Evolutionary conservation across 2,329 filamentous ascomycete species (phyloP).

Genomic region (Lachnellula hyalina): DNA sequence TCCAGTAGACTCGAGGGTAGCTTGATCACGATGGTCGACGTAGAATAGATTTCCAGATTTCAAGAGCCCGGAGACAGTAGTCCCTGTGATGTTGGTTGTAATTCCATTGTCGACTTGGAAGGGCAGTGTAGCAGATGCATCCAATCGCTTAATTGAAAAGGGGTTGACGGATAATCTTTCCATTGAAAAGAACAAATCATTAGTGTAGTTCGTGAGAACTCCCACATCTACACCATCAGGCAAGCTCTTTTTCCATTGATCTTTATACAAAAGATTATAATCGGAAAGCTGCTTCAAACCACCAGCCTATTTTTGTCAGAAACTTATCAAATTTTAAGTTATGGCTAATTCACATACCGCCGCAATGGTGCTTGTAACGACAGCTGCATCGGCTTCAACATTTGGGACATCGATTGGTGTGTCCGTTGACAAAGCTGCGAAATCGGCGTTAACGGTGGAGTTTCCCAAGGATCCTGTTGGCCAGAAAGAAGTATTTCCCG

Average conservation of each 20-base stretch:
- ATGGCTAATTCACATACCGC: background rate
- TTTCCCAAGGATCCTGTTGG: conserved; percentile 7
- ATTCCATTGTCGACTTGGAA: conserved; percentile 34
- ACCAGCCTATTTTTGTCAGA: conserved; percentile 16
- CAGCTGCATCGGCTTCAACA: background rate
- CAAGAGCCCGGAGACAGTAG: conserved; percentile 30
- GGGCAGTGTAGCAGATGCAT: conserved; percentile 32
- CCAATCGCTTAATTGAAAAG: conserved; percentile 34
- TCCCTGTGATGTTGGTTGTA: conserved; percentile 30
- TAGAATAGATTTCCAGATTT: conserved; percentile 38
- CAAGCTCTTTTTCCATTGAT: conserved; percentile 35
- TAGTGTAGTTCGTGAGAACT: conserved; percentile 40
- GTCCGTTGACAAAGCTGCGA: background rate
- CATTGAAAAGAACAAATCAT: conserved; percentile 45
- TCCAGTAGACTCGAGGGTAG: conserved; percentile 17
- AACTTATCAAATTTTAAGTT: too few species aligned
- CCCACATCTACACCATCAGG: conserved; percentile 34
- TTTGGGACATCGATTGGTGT: background rate
- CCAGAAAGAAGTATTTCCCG: conserved; percentile 5
- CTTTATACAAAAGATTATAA: conserved; percentile 38
- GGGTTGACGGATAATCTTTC: conserved; percentile 40
- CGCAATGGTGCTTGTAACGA: background rate
- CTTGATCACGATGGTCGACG: conserved; percentile 38
- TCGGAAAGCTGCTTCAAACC: conserved; percentile 33
- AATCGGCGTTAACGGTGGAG: background rate